These are phyloP conservation scores for Paraconiothyrium brasiliense DNA, from an alignment of 2,329 filamentous ascomycete species.

Conservation along the genomic window DNA sequence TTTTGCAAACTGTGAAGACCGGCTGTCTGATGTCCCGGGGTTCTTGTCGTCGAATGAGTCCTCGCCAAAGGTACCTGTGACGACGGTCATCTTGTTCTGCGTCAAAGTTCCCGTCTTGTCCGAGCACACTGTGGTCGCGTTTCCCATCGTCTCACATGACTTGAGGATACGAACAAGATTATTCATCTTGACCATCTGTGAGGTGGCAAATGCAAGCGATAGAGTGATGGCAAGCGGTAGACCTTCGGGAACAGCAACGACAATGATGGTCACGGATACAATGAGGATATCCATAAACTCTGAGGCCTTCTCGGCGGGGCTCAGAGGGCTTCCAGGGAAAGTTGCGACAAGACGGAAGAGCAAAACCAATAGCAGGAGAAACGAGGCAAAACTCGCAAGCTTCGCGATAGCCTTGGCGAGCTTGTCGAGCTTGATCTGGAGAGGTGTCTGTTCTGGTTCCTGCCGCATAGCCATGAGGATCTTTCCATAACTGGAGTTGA, in stretches of 20 bases:
- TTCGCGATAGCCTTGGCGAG: conserved; percentile 63
- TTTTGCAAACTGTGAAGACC: conserved; percentile 53
- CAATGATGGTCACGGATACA: conserved; percentile 51
- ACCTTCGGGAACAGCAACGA: conserved; percentile 52
- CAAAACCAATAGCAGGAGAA: conserved; percentile 50
- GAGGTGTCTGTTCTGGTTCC: conserved; percentile 61
- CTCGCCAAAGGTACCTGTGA: conserved; percentile 47
- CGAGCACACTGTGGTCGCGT: conserved; percentile 48
- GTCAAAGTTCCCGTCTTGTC: conserved; percentile 51
- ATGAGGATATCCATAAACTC: conserved; percentile 52
- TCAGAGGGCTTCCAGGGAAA: conserved; percentile 39
- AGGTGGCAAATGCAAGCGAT: conserved; percentile 42
- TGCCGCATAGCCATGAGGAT: conserved; percentile 65
- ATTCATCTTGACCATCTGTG: conserved; percentile 47
- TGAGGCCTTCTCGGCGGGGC: conserved; percentile 43
- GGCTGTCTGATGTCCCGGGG: conserved; percentile 55
- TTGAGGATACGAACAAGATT: conserved; percentile 48
- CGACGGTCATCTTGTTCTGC: conserved; percentile 55
- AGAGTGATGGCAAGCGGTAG: conserved; percentile 42
- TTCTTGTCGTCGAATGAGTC: conserved; percentile 62
- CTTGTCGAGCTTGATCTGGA: conserved; percentile 63
- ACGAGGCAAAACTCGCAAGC: conserved; percentile 53
- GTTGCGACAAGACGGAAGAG: conserved; percentile 49
- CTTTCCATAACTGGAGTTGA: conserved; percentile 64
- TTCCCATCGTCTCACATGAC: conserved; percentile 48